Evolutionary conservation across 768 basidiomycete genomes (phyloP).

Genomic region (Vishniacozyma victoriae): DNA sequence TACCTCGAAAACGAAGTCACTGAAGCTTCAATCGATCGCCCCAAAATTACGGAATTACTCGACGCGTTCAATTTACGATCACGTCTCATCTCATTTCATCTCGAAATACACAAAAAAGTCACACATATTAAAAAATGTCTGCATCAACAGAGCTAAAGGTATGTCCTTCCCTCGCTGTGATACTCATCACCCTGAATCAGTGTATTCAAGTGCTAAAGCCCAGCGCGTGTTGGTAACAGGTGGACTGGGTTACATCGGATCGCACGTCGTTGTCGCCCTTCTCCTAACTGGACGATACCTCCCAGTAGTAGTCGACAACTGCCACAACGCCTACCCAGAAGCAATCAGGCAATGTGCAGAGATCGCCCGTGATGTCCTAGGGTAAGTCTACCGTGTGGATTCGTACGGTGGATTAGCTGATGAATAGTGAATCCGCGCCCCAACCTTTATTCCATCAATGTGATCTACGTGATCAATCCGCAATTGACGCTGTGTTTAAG

Average conservation of each 20-base stretch:
- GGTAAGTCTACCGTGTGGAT: constrained; percentile 22
- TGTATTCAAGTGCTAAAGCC: too few species aligned
- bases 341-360: constrained; percentile 65
- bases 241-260: constrained; percentile 57
- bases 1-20: too few species aligned
- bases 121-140: too few species aligned
- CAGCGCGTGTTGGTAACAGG: constrained; percentile 34
- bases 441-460: constrained; percentile 47
- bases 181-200: too few species aligned
- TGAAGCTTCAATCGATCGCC: too few species aligned
- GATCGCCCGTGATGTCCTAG: constrained; percentile 69
- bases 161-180: too few species aligned
- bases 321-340: constrained; percentile 78
- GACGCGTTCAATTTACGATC: too few species aligned
- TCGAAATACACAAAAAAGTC: too few species aligned
- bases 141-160: too few species aligned
- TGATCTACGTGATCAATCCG: constrained; percentile 67
- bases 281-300: constrained; percentile 82
- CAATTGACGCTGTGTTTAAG: constrained; percentile 72
- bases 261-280: constrained; percentile 81
- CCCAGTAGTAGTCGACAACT: constrained; percentile 92
- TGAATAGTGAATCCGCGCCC: constrained; percentile 17
- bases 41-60: too few species aligned
- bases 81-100: too few species aligned
- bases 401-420: background rate